Evolutionary conservation across 2,329 filamentous ascomycete species (phyloP).

Genomic region (Diplodia intermedia): DNA sequence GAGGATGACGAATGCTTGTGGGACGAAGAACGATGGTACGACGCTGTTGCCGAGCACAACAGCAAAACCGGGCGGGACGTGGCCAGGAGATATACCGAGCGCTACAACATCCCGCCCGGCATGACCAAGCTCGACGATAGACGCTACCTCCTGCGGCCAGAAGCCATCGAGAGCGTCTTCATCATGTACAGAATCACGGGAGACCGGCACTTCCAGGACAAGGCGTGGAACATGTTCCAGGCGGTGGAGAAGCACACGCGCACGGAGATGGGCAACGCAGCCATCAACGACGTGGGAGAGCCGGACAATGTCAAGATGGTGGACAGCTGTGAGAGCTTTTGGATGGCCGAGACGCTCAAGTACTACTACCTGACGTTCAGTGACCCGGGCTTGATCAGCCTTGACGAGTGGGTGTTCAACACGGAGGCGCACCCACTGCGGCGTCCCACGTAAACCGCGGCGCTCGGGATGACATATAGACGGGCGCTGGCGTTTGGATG

Average conservation of each 20-base stretch:
- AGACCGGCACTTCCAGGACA: conserved; percentile 73
- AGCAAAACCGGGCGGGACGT: conserved; percentile 40
- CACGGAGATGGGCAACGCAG: conserved; percentile 68
- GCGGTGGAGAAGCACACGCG: conserved; percentile 70
- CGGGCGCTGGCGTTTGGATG: conserved; percentile 14
- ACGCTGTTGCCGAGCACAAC: conserved; percentile 41
- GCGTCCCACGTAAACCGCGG: conserved; percentile 41
- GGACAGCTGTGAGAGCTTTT: conserved; percentile 72
- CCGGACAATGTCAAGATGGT: conserved; percentile 27
- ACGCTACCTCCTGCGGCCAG: conserved; percentile 46
- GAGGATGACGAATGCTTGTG: conserved; percentile 52
- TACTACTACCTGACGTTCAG: conserved; percentile 88
- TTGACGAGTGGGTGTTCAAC: conserved; percentile 73
- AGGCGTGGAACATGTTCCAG: conserved; percentile 83
- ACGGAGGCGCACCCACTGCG: conserved; percentile 62
- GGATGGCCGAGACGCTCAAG: conserved; percentile 89
- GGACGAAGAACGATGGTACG: conserved; percentile 53
- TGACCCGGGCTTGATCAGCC: conserved; percentile 67
- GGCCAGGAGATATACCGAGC: conserved; percentile 42
- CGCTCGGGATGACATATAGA: not conserved
- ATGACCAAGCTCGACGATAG: conserved; percentile 41
- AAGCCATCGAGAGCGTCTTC: conserved; percentile 78
- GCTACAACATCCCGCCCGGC: conserved; percentile 45
- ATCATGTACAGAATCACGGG: conserved; percentile 88
- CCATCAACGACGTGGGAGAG: conserved; percentile 66